Base-by-base conservation (phyloP, 305 asterid genomes). In the Fraxinus sp. region DNA sequence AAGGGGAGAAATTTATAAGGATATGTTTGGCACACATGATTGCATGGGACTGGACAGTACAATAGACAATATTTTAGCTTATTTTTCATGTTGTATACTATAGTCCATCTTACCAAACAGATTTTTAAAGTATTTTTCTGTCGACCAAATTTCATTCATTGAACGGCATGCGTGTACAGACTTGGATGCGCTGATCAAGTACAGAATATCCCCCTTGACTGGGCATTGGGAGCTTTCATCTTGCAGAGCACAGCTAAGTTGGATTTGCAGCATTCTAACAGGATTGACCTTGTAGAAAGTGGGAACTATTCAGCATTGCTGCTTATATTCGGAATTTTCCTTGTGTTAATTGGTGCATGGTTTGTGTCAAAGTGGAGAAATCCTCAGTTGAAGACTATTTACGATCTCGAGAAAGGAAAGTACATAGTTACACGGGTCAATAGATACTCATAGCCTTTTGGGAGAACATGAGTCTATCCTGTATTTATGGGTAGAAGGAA, bases 211-310 rank as follows among this genome's bases (percentile, higher is more conserved):
- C 97, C 97, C 14, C 98, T 96, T 7, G 99, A 96, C 89, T 95
- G 98, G 98, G 98, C 97, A 36, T 83, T 96, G 73, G 99, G 99
- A 84, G 98, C 98, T 16, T 96, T 95, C 89, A 91, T 96, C 78
- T 89, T 93, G 83, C 96, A 91, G 87, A 89, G 88, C 79, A 81
- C 92, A 49, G 83, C 89, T 32, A 85, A 86, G 26, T 46, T 83
- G 79, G 91, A 90, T 2, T 43, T 24, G 57, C 90, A 89, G 32
- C 87, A 84, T 77, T 86, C 93, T 13, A 86, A 85, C 66, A 85
- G 90, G 88, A 20, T 84, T 84, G 87, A 84, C 82, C 59, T 82
- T 4, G 73, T 90, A 77, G 76, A 85, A 9, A 79, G 89, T 74
- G 89, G 84, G 79, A 88, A 89, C 77, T 85, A 89, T 78, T 86